These are phyloP conservation scores for Waltergamsia citrina DNA, from an alignment of 2,329 filamentous ascomycete species.

Conservation along the genomic window DNA sequence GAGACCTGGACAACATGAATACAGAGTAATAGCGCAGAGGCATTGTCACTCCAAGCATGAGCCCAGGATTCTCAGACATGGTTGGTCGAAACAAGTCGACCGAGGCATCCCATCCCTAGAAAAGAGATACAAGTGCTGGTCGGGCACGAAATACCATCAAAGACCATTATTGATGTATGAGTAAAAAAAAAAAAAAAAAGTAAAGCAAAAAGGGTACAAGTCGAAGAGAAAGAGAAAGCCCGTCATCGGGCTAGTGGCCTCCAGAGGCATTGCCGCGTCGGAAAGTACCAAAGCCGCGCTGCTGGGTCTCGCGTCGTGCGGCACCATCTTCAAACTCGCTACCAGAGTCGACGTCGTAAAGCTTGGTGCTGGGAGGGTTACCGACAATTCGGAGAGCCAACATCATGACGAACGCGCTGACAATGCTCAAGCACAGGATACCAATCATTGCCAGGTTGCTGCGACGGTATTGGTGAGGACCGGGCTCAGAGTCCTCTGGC, in stretches of 20 bases:
- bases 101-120: no score
- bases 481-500: constrained; percentile 62
- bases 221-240: no score
- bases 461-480: constrained; percentile 63
- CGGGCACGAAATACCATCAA: no score
- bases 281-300: constrained; percentile 51
- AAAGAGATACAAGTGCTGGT: no score
- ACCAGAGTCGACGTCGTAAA: constrained; percentile 24
- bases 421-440: constrained; percentile 69
- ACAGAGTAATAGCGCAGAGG: constrained; percentile 33
- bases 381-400: constrained; percentile 51
- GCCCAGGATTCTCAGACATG: background rate
- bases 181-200: no score
- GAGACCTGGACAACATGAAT: constrained; percentile 7
- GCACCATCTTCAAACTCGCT: constrained; percentile 49
- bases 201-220: no score
- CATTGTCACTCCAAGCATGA: no score
- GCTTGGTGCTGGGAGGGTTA: constrained; percentile 39
- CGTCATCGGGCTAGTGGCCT: no score
- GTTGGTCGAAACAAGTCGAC: no score
- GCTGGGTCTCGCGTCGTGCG: constrained; percentile 44
- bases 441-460: constrained; percentile 86
- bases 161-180: no score
- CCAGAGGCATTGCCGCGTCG: no score
- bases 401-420: constrained; percentile 62